Evolutionary conservation across 2,329 filamentous ascomycete species (phyloP), one percentile per base, ranked within the genome.

Genomic region (Pezicula neosporulosa): DNA sequence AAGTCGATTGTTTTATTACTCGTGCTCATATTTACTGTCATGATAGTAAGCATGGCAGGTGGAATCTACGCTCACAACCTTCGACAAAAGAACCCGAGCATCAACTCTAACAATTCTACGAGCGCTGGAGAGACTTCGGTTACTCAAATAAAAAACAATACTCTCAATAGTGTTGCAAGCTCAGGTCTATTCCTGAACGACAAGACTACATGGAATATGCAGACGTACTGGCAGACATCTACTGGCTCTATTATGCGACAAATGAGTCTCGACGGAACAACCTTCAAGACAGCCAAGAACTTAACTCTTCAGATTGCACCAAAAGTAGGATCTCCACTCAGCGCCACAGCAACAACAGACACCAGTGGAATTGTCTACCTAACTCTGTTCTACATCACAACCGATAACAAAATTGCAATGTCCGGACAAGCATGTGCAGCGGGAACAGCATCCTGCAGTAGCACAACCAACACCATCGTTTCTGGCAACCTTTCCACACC

Each of bases 381-480:
- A 16, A 61, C 55, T 27, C 41, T 61, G 6, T 61, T 61, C 49
- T 61, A 61, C 21, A 45, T 61, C 4, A 57, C 59, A 3, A 49
- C 52, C 3, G 33, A 33, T 3, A 56, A 55, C 42, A 54, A 56
- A 24, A 51, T 60, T 16, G 53, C 57, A 0, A 60, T 61, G 57
- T 56, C 52, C 7, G 53, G 53, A 6, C 50, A 60, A 33, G 56
- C 57, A 12, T 61, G 59, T 36, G 46, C 55, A 24, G 44, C 52
- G 16, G 49, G 45, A 16, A 52, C 54, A 24, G 45, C 54, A 12
- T 50, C 49, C 21, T 61, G 59, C 47, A 54, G 48, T 28, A 27
- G 15, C n/a, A 44, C 42, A 16, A 28, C 42, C 9, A 44, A 44
- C 13, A 10, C 21, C 30, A 55, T 55, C 12, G 50, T 58, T 35